These are phyloP conservation scores for Boletus sp. DNA, from an alignment of 768 basidiomycete genomes.

Conservation along the genomic window DNA sequence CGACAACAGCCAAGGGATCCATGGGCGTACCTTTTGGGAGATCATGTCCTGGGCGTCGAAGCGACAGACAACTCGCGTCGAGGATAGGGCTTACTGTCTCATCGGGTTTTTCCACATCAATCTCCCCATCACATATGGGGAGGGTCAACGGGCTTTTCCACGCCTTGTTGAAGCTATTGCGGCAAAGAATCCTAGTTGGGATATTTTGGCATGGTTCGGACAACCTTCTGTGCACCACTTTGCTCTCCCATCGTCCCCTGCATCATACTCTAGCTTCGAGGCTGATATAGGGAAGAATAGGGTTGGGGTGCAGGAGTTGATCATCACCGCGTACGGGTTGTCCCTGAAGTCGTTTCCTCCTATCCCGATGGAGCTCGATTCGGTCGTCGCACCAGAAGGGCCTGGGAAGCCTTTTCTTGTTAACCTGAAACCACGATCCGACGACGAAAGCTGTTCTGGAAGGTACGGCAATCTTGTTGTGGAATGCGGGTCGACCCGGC, in stretches of 20 bases:
- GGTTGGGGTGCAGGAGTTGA: constrained; percentile 1
- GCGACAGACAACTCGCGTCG: constrained; percentile 18
- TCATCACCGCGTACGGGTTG: background rate
- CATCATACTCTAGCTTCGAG: constrained; percentile 11
- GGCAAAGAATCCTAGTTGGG: background rate
- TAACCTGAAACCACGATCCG: background rate
- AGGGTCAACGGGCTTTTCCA: constrained; percentile 18
- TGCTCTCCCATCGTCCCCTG: constrained; percentile 12
- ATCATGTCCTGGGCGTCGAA: constrained; percentile 22
- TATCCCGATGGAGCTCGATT: background rate
- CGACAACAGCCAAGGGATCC: background rate
- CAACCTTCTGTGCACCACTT: constrained; percentile 5
- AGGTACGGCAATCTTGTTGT: background rate
- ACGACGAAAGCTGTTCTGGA: background rate
- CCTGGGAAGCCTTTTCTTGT: background rate
- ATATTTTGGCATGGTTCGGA: constrained; percentile 16
- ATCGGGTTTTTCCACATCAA: constrained; percentile 16
- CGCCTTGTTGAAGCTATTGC: constrained; percentile 13
- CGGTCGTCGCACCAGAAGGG: background rate
- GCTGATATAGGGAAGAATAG: background rate
- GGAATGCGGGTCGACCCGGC: constrained; percentile 3
- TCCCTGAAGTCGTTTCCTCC: constrained; percentile 4
- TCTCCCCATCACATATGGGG: constrained; percentile 22
- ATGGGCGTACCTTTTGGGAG: constrained; percentile 2
- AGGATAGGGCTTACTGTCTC: constrained; percentile 25